Evolutionary conservation across 2,329 filamentous ascomycete genomes (phyloP), one percentile per base, ranked within the genome.

Genomic region (Spiromastix sp.): DNA sequence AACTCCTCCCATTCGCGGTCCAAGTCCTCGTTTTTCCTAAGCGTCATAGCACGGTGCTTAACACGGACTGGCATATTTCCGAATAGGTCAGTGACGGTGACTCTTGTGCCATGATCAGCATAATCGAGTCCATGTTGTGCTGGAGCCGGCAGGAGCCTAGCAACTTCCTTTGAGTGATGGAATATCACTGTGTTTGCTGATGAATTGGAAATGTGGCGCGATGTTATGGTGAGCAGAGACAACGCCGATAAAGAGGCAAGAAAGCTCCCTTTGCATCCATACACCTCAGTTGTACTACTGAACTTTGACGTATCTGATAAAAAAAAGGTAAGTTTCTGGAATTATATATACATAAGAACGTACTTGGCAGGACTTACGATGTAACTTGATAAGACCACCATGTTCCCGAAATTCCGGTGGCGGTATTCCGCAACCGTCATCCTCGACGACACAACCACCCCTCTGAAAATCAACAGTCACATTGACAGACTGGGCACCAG

Each of bases 31-130:
- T 67, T 45, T 45, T 66, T 68, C 48, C 74, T 63, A 25, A 67
- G 55, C 43, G 65, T 60, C 3, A 76, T 46, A 0, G 73, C 73
- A 42, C 86, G 73, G 47, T 86, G 82, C 53, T 91, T 93, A 17
- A 93, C 79, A 10, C 89, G 77, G 9, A 95, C 89, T 0, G 89
- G 86, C 74, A 95, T 84, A 39, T 79, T 81, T 0, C 87, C 86
- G 58, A 95, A 96, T 1, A 95, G 64, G 54, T 94, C 79, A 37
- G 79, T 74, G 4, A 93, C 80, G 0, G 70, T 71, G 2, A 89
- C 77, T 18, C 75, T 72, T 0, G 87, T 94, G 4, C 89, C 89
- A 60, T 84, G 76, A 13, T 64, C 40, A 8, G 69, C 71, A 22
- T 59, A 62, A 6, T 67, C 48, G 5, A 84, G 48, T 31, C 69